phyloP scores from a whole-genome alignment of 208 protist genomes.

The Crithidia brevicula region DNA sequence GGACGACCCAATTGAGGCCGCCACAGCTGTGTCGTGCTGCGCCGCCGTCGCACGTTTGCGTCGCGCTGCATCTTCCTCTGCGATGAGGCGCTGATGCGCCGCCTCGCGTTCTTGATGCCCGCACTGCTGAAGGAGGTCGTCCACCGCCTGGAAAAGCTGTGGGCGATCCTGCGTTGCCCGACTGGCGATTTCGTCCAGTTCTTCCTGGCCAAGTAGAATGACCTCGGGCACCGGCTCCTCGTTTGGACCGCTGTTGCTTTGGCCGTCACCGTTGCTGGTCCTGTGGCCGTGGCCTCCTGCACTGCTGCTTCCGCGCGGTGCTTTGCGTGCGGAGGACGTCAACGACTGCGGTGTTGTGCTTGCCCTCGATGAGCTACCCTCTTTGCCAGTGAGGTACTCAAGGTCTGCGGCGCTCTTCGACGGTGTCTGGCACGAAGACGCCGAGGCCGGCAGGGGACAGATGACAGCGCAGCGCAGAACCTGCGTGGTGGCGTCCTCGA shows the following conservation, averaged over 20 bases:
- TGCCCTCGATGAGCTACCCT: too few relatives aligned
- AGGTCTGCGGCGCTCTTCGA: background rate
- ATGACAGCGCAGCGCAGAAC: constrained; percentile 47
- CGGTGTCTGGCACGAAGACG: background rate
- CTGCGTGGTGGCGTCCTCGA: constrained; percentile 20
- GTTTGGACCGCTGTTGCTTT: background rate
- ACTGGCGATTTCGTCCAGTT: constrained; percentile 32
- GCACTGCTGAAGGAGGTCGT: constrained; percentile 29
- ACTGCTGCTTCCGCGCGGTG: background rate
- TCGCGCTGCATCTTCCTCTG: background rate
- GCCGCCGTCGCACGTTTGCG: background rate
- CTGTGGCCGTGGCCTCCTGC: background rate
- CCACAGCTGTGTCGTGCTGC: background rate
- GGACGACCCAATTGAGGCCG: background rate
- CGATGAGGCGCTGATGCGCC: background rate
- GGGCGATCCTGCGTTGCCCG: constrained; percentile 34
- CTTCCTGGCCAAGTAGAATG: constrained; percentile 40
- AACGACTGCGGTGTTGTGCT: too few relatives aligned
- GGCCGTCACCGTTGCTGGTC: background rate
- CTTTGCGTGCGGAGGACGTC: too few relatives aligned
- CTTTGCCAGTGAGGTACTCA: background rate
- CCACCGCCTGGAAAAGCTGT: constrained; percentile 39
- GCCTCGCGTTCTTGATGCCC: constrained; percentile 1
- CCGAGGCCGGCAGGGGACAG: background rate
- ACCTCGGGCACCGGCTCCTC: constrained; percentile 20